These are phyloP conservation scores for Vitellaria paradoxa DNA, from an alignment of 179 eudicot genomes.

Conservation along the genomic window DNA sequence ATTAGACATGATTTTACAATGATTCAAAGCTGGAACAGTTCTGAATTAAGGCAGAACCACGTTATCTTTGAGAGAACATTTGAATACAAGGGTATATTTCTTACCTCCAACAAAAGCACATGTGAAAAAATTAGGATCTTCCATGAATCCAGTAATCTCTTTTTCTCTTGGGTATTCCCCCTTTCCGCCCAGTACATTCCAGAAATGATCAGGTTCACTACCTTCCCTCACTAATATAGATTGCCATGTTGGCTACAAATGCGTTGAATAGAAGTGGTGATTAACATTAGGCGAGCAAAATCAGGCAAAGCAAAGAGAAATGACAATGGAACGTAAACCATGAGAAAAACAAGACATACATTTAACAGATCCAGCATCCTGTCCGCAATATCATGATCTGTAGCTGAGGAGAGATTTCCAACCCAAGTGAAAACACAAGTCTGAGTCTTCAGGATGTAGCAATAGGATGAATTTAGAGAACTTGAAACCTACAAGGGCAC, in stretches of 20 bases:
- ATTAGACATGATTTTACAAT: slow-evolving; percentile 24
- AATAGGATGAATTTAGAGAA: slow-evolving; percentile 66
- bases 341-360: slow-evolving; percentile 17
- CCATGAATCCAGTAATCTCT: slow-evolving; percentile 29
- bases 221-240: slow-evolving; percentile 66
- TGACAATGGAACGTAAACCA: not conserved
- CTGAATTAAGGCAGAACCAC: slow-evolving; percentile 24
- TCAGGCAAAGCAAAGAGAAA: not conserved
- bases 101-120: slow-evolving; percentile 48
- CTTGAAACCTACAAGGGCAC: slow-evolving; percentile 47
- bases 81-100: not conserved
- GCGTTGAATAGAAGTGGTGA: slow-evolving; percentile 6
- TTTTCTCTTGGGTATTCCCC: slow-evolving; percentile 62
- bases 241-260: slow-evolving; percentile 58
- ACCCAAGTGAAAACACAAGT: slow-evolving; percentile 54
- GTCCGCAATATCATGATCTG: slow-evolving; percentile 63
- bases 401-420: slow-evolving; percentile 50
- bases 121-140: slow-evolving; percentile 62
- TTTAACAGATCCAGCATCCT: slow-evolving; percentile 61
- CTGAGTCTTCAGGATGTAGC: slow-evolving; percentile 57
- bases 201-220: slow-evolving; percentile 59
- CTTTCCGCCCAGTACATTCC: slow-evolving; percentile 61
- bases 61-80: slow-evolving; percentile 4
- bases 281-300: not conserved
- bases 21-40: slow-evolving; percentile 21